These are phyloP conservation scores for Pyrenopolyporus hunteri DNA, from an alignment of 495 filamentous ascomycete genomes.

Conservation along the genomic window DNA sequence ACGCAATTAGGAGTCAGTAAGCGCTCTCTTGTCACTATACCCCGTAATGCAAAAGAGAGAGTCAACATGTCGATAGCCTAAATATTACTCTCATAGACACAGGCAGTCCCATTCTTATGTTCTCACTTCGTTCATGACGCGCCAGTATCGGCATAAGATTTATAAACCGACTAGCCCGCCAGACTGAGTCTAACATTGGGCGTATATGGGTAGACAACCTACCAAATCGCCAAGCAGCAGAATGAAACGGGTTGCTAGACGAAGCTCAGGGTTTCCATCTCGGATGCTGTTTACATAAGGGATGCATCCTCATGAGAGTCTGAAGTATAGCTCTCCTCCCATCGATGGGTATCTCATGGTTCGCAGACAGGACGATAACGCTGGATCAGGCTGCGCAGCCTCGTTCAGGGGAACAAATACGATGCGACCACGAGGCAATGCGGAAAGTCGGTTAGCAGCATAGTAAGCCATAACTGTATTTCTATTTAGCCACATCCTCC, in stretches of 20 bases:
- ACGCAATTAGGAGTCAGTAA: conserved; percentile 6
- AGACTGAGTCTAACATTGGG: too few relatives aligned
- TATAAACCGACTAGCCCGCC: too few relatives aligned
- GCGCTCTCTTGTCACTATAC: conserved; percentile 4
- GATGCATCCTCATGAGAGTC: neutral
- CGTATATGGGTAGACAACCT: neutral
- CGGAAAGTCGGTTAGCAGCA: neutral
- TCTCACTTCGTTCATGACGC: neutral
- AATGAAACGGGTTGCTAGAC: neutral
- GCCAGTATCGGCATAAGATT: neutral
- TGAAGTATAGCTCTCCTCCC: neutral
- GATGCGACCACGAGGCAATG: neutral
- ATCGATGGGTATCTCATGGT: neutral
- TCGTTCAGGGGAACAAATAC: neutral
- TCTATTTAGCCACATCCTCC: neutral
- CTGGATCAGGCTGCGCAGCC: neutral
- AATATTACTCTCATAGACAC: neutral
- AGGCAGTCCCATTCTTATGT: neutral
- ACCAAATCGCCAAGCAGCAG: neutral
- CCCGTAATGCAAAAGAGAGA: neutral
- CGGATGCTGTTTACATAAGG: neutral
- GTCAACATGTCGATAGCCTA: neutral
- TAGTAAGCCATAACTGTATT: neutral
- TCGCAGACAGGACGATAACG: neutral
- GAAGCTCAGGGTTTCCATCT: neutral